Conservation (phyloP, 2,329 filamentous ascomycete species). For the Colletotrichum cereale region DNA sequence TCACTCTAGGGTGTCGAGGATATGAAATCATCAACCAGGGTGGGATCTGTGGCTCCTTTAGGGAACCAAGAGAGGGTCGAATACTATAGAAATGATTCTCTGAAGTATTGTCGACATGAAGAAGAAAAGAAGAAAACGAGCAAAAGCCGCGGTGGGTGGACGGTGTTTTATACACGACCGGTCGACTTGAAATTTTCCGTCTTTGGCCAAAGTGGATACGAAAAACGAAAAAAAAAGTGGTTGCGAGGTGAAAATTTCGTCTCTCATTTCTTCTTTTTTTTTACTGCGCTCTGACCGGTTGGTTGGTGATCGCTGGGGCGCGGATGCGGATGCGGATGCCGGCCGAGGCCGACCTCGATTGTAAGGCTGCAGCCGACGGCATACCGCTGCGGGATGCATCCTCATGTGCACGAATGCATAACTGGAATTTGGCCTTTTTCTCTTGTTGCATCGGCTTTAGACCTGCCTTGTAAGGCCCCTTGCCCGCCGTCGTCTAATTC, state of each 20-base stretch:
- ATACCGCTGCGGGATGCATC: neutral
- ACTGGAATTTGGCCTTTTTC: neutral
- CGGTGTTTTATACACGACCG: neutral
- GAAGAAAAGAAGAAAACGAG: conserved; percentile 57
- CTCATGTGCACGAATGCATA: neutral
- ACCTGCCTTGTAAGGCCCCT: too few relatives aligned
- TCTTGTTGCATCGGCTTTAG: too few relatives aligned
- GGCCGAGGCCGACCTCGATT: neutral
- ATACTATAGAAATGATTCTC: conserved; percentile 99
- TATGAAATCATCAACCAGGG: conserved; percentile 92
- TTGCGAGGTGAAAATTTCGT: neutral
- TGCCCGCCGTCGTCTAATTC: too few relatives aligned
- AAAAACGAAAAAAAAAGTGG: conserved; percentile 1
- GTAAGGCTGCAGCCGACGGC: neutral
- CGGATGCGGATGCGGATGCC: neutral
- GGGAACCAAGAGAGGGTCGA: conserved; percentile 92
- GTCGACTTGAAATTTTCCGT: too few relatives aligned
- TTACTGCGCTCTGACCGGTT: neutral
- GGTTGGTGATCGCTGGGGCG: neutral
- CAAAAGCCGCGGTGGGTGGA: neutral
- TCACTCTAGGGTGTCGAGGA: conserved; percentile 93
- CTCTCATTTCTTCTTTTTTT: neutral
- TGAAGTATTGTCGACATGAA: conserved; percentile 74
- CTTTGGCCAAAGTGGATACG: neutral
- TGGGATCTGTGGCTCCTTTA: conserved; percentile 93